Evolutionary conservation across 495 filamentous ascomycete species (phyloP), one percentile per base, ranked within the genome.

Genomic region (Penicillium steckii): DNA sequence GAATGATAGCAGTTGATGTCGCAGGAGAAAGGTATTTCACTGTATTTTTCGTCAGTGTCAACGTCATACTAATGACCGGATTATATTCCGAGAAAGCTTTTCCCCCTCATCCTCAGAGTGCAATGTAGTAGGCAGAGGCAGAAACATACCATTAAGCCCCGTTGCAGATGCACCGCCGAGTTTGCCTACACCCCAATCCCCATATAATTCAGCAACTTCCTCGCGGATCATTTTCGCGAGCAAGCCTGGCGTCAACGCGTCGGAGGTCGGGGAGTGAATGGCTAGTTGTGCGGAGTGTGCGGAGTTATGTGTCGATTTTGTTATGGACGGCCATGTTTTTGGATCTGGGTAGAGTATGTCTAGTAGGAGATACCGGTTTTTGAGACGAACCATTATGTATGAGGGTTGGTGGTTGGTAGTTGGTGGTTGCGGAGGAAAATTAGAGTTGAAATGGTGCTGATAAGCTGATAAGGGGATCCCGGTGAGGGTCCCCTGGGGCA

Each of bases 1-100:
- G 83, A 24, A 98, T 74, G 50, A 97, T 97, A 45, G 90, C 88
- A 5, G 93, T 98, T 17, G 90, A 95, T 0, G 95, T 98, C n/a
- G 89, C 89, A 2, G 80, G 79, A 5, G 91, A 96, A 43, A 94
- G 81, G 69, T 97, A 97, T 77, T 94, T 96, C 12, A 98, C 91
- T 95, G 50, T 30, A 46, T n/a, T n/a, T n/a, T n/a, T n/a, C n/a
- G n/a, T n/a, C n/a, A n/a, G n/a, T n/a, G n/a, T n/a, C n/a, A n/a
- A n/a, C n/a, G n/a, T n/a, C n/a, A n/a, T n/a, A n/a, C n/a, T n/a
- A n/a, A n/a, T n/a, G n/a, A n/a, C n/a, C n/a, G n/a, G n/a, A n/a
- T n/a, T n/a, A n/a, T n/a, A n/a, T n/a, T n/a, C n/a, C n/a, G n/a
- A n/a, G n/a, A n/a, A n/a, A n/a, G n/a, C n/a, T n/a, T n/a, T n/a